Evolutionary conservation across 257 asterid species (phyloP).

Genomic region (Salvia miltiorrhiza): DNA sequence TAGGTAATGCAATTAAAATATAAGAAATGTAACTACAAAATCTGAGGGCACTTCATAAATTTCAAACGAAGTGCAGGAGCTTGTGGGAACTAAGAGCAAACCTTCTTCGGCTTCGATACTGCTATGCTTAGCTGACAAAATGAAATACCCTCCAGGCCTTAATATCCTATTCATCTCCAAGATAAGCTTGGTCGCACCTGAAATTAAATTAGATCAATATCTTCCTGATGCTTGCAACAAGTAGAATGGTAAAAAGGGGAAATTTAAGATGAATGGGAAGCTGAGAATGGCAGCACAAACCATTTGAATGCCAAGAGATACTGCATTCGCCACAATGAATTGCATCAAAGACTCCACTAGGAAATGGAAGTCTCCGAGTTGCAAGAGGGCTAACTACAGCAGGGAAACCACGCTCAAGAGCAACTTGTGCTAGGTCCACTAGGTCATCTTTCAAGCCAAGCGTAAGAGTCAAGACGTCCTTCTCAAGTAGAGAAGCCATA

Average conservation of each 20-base stretch:
- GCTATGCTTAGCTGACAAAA: slow-evolving; percentile 66
- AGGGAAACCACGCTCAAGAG: slow-evolving; percentile 94
- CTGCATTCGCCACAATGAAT: slow-evolving; percentile 85
- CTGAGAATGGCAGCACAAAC: slow-evolving; percentile 37
- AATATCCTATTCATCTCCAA: slow-evolving; percentile 87
- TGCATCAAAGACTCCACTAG: slow-evolving; percentile 91
- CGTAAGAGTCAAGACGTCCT: slow-evolving; percentile 67
- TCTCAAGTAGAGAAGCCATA: slow-evolving; percentile 66
- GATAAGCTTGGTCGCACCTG: slow-evolving; percentile 80
- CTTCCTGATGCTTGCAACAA: not conserved
- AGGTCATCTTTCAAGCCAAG: slow-evolving; percentile 88
- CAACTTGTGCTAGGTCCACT: slow-evolving; percentile 81
- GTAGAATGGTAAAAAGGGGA: not conserved
- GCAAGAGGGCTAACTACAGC: slow-evolving; percentile 78
- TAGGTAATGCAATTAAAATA: not conserved
- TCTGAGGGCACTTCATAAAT: not conserved
- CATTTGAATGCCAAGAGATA: slow-evolving; percentile 78
- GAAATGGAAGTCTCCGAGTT: slow-evolving; percentile 75
- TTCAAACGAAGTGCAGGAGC: not conserved
- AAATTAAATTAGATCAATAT: slow-evolving; percentile 7
- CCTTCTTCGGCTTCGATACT: slow-evolving; percentile 93
- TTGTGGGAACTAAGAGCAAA: slow-evolving; percentile 30
- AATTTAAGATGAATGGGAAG: slow-evolving; percentile 16
- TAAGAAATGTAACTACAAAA: not conserved
- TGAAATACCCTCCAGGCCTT: slow-evolving; percentile 97